These are phyloP conservation scores for Juglanconis sp. DNA, from an alignment of 2,329 filamentous ascomycete genomes.

Conservation along the genomic window DNA sequence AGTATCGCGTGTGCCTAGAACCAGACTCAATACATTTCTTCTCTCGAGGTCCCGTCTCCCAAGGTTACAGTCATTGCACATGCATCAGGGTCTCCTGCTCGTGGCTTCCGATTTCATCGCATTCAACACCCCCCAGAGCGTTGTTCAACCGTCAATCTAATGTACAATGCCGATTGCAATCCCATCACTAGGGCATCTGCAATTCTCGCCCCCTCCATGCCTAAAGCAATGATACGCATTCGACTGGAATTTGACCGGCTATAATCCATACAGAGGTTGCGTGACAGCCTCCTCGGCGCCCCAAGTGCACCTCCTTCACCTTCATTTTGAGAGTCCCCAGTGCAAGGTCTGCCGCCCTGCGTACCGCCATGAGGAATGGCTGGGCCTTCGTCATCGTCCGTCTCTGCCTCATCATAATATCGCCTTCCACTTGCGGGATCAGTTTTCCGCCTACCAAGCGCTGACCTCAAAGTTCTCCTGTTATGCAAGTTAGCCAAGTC, in stretches of 20 bases:
- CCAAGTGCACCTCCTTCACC: background rate
- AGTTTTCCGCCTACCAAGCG: constrained; percentile 64
- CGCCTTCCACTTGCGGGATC: background rate
- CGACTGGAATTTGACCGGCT: background rate
- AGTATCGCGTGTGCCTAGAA: too few species aligned
- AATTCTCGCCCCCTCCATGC: background rate
- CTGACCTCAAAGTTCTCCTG: constrained; percentile 92
- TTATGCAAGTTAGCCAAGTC: background rate
- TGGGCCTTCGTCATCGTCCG: background rate
- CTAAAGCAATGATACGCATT: background rate
- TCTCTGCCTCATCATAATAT: background rate
- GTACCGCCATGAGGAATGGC: background rate
- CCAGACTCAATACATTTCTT: too few species aligned
- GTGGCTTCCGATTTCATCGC: background rate
- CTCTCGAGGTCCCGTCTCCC: too few species aligned
- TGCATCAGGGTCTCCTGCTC: too few species aligned
- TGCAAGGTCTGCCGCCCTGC: background rate
- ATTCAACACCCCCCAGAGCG: background rate
- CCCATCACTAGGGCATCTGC: background rate
- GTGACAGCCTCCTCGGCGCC: background rate
- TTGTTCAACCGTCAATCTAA: background rate
- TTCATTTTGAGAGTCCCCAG: background rate
- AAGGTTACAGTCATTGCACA: too few species aligned
- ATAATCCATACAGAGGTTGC: background rate
- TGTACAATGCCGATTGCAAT: background rate